Base-by-base conservation (phyloP, 352 stramenopile species). In the Globisporangium barbulae region DNA sequence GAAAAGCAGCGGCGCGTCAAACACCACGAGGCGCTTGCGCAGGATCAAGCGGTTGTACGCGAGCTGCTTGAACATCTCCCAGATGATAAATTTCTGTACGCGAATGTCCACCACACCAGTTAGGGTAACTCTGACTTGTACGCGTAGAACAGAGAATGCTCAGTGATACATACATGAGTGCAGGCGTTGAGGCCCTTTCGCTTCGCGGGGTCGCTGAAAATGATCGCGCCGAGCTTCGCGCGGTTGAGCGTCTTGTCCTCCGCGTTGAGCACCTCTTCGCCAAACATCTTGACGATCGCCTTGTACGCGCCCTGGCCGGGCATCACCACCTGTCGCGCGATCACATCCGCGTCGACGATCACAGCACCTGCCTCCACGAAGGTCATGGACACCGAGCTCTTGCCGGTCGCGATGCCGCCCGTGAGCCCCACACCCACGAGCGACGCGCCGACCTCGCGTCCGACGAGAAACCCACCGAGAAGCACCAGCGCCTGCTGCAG, bases 51-150 rank as follows among this genome's bases (percentile, higher is more conserved):
- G 85, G 17, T 88, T 73, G 72, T 89, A 93, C 52, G 90, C 67
- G 22, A 96, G 74, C 64, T 93, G 82, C 64, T 88, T 90, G 61
- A 94, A 90, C 85, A 96, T 96, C 53, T 93, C 83, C 79, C 78
- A 90, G 47, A 94, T 73, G 54, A 96, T 96, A 64, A 88, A 92
- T 67, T 89, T 90, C 78, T 87, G n/a, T 30, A 50, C 44, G 64
- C 6, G 17, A n/a, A n/a, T n/a, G n/a, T n/a, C n/a, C n/a, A n/a
- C n/a, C n/a, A n/a, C n/a, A n/a, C n/a, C n/a, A n/a, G n/a, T 47
- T 21, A 47, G 41, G 6, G 21, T 15, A 2, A 39, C 2, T 45
- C 13, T 21, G 52, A 3, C 33, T 50, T 25, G 42, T 21, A 65
- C 8, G 3, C 33, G 61, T 59, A 19, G n/a, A 28, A 9, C 0